Conservation (phyloP, 257 asterid species). For the Paraleonurus japonicus region DNA sequence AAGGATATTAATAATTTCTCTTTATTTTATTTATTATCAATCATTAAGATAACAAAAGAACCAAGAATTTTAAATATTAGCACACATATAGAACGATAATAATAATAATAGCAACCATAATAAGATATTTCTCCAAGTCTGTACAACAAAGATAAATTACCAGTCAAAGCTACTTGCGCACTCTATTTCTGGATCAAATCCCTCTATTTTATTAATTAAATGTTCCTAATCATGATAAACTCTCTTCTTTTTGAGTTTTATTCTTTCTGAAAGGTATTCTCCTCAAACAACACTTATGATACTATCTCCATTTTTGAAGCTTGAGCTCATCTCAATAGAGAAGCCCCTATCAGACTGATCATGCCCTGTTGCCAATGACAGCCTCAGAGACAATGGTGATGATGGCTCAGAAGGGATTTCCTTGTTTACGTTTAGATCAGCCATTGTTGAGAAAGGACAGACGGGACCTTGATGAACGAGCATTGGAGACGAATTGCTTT, state of each 20-base stretch:
- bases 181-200: conserved; percentile 25
- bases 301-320: conserved; percentile 47
- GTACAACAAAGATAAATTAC: conserved; percentile 43
- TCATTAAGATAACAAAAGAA: background rate
- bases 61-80: conserved; percentile 28
- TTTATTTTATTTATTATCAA: conserved; percentile 17
- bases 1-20: background rate
- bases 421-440: conserved; percentile 42
- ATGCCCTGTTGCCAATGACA: conserved; percentile 50
- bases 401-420: conserved; percentile 34
- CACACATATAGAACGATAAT: background rate
- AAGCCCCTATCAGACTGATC: conserved; percentile 35
- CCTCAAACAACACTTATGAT: conserved; percentile 49
- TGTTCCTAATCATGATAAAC: conserved; percentile 8
- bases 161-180: conserved; percentile 32
- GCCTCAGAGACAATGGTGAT: conserved; percentile 47
- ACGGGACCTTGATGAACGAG: conserved; percentile 35
- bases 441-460: conserved; percentile 29
- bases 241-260: conserved; percentile 1
- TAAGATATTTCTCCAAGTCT: conserved; percentile 43
- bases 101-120: conserved; percentile 33
- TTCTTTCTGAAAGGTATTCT: background rate
- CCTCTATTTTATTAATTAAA: conserved; percentile 18
- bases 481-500: conserved; percentile 32
- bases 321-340: conserved; percentile 24